These are phyloP conservation scores for Arthrinium phaeospermum DNA, from an alignment of 2,329 filamentous ascomycete genomes.

Conservation along the genomic window DNA sequence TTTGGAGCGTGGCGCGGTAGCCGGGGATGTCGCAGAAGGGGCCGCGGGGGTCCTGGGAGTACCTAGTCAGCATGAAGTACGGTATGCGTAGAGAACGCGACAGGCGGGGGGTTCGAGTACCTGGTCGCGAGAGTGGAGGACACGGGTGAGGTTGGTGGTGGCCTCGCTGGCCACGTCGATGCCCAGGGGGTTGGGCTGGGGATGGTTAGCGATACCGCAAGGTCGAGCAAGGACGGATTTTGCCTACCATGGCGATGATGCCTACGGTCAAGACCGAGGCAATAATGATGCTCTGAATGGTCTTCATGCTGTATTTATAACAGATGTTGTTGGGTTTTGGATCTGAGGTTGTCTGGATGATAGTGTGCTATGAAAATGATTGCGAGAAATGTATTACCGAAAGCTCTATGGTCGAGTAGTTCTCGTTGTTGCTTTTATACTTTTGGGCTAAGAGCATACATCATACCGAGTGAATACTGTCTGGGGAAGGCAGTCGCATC, in stretches of 20 bases:
- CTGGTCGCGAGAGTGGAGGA: background rate
- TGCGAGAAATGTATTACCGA: background rate
- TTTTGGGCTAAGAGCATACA: background rate
- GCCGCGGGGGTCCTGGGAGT: background rate
- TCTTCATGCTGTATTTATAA: background rate
- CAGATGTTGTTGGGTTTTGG: background rate
- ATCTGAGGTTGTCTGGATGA: background rate
- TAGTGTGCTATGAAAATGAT: background rate
- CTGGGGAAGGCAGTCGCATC: background rate
- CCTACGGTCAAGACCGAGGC: background rate
- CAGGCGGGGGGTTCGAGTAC: too few species aligned
- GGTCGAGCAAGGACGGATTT: too few species aligned
- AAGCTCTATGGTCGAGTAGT: background rate
- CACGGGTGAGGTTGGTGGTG: background rate
- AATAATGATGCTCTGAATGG: background rate
- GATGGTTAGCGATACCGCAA: background rate
- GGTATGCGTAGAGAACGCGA: too few species aligned
- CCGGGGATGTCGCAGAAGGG: background rate
- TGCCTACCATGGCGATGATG: background rate
- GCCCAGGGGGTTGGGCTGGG: background rate
- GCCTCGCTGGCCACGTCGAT: background rate
- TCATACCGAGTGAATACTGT: background rate
- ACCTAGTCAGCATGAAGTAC: too few species aligned
- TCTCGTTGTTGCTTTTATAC: background rate
- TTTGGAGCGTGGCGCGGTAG: background rate